Evolutionary conservation across 2,329 filamentous ascomycete species (phyloP).

Genomic region (Chaetomium sp.): DNA sequence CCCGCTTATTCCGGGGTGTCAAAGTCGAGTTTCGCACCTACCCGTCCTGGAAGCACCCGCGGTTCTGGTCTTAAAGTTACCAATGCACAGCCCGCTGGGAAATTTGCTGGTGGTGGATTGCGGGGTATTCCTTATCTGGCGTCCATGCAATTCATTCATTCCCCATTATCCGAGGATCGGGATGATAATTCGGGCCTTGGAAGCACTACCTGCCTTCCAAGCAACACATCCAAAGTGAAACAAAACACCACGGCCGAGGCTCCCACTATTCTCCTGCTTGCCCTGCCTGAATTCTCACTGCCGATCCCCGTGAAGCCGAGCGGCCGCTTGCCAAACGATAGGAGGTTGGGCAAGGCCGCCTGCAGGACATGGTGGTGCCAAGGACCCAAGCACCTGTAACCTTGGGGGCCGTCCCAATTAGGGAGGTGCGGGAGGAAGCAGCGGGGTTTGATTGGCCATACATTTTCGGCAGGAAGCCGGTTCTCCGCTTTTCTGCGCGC

Average conservation of each 20-base stretch:
- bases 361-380: neutral
- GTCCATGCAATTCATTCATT: no score
- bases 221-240: no score
- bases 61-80: neutral
- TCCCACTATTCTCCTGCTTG: no score
- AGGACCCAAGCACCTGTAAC: neutral
- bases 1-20: no score
- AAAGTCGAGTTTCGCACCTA: conserved; percentile 10
- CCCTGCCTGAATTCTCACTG: no score
- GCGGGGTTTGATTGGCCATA: conserved; percentile 5
- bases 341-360: conserved; percentile 10
- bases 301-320: neutral
- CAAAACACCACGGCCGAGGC: no score
- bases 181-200: no score
- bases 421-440: conserved; percentile 9
- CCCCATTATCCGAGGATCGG: no score
- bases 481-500: no score
- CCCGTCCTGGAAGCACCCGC: conserved; percentile 16
- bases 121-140: neutral
- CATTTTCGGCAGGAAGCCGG: neutral
- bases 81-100: no score
- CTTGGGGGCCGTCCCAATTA: conserved; percentile 8
- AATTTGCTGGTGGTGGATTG: neutral
- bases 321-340: conserved; percentile 1
- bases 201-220: no score